Evolutionary conservation across 164 flowering plant species (phyloP), one percentile per base, ranked within the genome.

Genomic region (Hamamelis virginiana): DNA sequence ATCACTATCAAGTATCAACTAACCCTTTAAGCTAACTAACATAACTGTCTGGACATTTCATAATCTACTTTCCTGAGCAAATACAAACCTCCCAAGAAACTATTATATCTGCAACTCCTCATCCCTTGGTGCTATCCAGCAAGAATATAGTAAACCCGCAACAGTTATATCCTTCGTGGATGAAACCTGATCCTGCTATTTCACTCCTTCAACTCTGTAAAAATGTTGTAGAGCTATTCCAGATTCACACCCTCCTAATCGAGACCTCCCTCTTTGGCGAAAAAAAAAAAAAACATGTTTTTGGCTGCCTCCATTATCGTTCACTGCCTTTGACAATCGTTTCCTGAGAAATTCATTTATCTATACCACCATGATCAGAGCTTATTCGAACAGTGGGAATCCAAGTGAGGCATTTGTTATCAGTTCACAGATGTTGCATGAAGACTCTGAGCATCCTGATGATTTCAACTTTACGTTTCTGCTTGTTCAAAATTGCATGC

Each of bases 201-300:
- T 44, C 22, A 12, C 65, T 62, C 8, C 51, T 62, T n/a, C 28
- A 62, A 62, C 16, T 62, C 50, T 62, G 65, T 13, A 62, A 46
- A 18, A 43, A 44, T 5, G 16, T 11, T 12, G 18, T 44, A 62
- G 65, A 62, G 51, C 51, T 62, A 43, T 16, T 44, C 27, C 51
- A 62, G n/a, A 19, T 62, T 18, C 65, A 62, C 21, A 46, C 65
- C 51, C 65, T 62, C 27, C 65, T 62, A 48, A 11, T 62, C 65
- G 44, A 62, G 13, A 62, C 65, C 27, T 62, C 65, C 33, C 51
- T 62, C 12, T 44, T 62, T 47, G 15, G n/a, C 3, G 33, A 62
- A n/a, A n/a, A n/a, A n/a, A n/a, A n/a, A n/a, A n/a, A n/a, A 62
- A 62, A 62, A 62, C 51, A 62, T 12, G 65, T 51, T 44, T 62